Evolutionary conservation across 2,329 filamentous ascomycete genomes (phyloP), one percentile per base, ranked within the genome.

Genomic region (Aspergillus sp.): DNA sequence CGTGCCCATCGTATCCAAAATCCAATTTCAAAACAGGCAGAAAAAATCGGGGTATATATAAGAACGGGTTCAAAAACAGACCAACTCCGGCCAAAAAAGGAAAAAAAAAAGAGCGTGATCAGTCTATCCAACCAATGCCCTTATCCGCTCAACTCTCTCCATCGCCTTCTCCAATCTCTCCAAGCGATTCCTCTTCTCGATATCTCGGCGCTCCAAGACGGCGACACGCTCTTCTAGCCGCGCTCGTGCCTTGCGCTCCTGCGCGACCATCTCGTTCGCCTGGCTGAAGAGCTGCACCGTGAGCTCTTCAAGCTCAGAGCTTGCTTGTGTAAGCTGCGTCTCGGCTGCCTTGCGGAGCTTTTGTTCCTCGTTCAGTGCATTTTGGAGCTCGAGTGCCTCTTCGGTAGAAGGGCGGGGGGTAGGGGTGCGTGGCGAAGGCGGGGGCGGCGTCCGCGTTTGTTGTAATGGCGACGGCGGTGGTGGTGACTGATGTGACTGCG

Each of bases 191-290:
- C 75, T 80, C 69, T 83, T 80, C 64, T 80, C 78, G n/a, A 70
- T 66, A 64, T 80, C 79, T 45, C 78, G 68, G 34, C 72, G 70
- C 64, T 80, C 79, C 34, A 81, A 64, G 45, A 80, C 68, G 33
- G 76, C 76, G 1, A 81, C 76, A 27, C 78, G 67, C 62, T 80
- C 77, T 56, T 81, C 78, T 49, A 81, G 66, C 59, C 76, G 83
- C 15, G 80, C 82, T 54, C 84, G 75, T 40, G 83, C 83, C 67
- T 80, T 83, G 24, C 85, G 78, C 73, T 88, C 86, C 54, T 79
- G 75, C 3, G 85, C 84, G 8, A 88, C 85, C 85, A 88, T 87
- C 70, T 87, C 85, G 59, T 87, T 87, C 33, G 85, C 85, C 67
- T 87, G 82, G 52, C 82, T 82, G 69, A 88, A 88, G 8, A 88